Conservation (phyloP, 768 basidiomycete genomes). For the Strobilomyces echinocephalus region DNA sequence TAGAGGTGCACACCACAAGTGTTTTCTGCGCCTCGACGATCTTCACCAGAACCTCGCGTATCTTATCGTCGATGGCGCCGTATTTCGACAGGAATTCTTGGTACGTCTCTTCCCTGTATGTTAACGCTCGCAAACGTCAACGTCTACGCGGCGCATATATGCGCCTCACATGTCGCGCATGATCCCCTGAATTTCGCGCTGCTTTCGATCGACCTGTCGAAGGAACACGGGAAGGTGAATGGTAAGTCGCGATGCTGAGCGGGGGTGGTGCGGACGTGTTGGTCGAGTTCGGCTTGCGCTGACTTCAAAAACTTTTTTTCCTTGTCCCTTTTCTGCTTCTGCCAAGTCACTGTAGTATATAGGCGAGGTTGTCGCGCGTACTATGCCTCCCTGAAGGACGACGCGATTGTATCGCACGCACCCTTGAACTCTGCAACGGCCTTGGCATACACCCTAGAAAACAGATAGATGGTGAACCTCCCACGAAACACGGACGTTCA, state of each 20-base stretch:
- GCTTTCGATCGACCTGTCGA: constrained; percentile 22
- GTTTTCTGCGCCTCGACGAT: constrained; percentile 21
- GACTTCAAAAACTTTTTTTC: constrained; percentile 21
- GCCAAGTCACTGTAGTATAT: constrained; percentile 32
- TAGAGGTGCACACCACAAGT: constrained; percentile 21
- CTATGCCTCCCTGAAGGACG: neutral
- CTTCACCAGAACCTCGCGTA: constrained; percentile 24
- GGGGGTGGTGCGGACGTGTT: constrained; percentile 14
- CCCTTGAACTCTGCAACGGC: constrained; percentile 32
- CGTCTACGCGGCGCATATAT: constrained; percentile 5
- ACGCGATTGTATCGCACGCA: constrained; percentile 2
- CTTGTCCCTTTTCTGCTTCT: constrained; percentile 27
- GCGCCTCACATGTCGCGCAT: constrained; percentile 23
- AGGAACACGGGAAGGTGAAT: neutral
- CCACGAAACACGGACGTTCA: neutral
- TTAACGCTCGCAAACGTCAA: neutral
- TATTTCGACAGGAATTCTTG: constrained; percentile 25
- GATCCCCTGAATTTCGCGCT: constrained; percentile 16
- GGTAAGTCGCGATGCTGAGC: neutral
- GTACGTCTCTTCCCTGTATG: constrained; percentile 21
- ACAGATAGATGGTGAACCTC: neutral
- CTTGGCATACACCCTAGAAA: constrained; percentile 24
- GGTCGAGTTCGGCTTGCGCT: constrained; percentile 23
- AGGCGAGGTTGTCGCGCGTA: neutral
- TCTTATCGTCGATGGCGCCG: constrained; percentile 23